These are phyloP conservation scores for Mycena sanguinolenta DNA, from an alignment of 768 basidiomycete species.

Conservation along the genomic window DNA sequence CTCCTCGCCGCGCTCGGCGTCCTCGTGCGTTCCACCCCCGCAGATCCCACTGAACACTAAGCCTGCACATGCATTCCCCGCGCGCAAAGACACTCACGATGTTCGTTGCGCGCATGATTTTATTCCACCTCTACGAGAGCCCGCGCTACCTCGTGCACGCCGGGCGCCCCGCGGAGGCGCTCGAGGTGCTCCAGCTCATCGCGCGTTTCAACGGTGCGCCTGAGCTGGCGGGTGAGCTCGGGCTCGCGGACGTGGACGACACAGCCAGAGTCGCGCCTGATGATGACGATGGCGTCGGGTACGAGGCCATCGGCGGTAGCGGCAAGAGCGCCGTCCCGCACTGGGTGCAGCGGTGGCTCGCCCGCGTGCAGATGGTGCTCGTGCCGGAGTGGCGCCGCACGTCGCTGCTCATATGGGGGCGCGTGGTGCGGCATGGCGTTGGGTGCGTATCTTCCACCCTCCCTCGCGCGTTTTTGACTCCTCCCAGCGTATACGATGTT, in stretches of 20 bases:
- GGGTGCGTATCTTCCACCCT: constrained; percentile 61
- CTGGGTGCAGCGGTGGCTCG: constrained; percentile 62
- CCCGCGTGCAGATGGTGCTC: constrained; percentile 77
- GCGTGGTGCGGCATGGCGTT: constrained; percentile 84
- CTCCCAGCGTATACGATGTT: constrained; percentile 87
- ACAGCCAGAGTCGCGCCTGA: constrained; percentile 20
- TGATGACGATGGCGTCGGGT: constrained; percentile 3
- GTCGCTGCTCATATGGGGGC: constrained; percentile 84
- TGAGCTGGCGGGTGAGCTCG: constrained; percentile 72
- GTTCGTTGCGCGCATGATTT: constrained; percentile 88
- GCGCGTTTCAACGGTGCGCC: constrained; percentile 85
- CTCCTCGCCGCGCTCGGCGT: constrained; percentile 83
- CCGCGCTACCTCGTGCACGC: constrained; percentile 94
- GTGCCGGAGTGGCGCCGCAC: constrained; percentile 82
- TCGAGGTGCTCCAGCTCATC: constrained; percentile 87
- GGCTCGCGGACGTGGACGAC: constrained; percentile 74
- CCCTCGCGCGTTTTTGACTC: constrained; percentile 15
- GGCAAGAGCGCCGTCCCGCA: constrained; percentile 8
- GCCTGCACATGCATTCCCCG: background rate
- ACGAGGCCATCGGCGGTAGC: constrained; percentile 23
- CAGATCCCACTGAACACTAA: constrained; percentile 23
- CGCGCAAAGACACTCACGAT: constrained; percentile 81
- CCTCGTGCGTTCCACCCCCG: constrained; percentile 70
- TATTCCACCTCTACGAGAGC: constrained; percentile 95
- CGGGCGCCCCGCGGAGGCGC: constrained; percentile 86